These are phyloP conservation scores for Calvatia gigantea DNA, from an alignment of 768 basidiomycete genomes.

Conservation along the genomic window DNA sequence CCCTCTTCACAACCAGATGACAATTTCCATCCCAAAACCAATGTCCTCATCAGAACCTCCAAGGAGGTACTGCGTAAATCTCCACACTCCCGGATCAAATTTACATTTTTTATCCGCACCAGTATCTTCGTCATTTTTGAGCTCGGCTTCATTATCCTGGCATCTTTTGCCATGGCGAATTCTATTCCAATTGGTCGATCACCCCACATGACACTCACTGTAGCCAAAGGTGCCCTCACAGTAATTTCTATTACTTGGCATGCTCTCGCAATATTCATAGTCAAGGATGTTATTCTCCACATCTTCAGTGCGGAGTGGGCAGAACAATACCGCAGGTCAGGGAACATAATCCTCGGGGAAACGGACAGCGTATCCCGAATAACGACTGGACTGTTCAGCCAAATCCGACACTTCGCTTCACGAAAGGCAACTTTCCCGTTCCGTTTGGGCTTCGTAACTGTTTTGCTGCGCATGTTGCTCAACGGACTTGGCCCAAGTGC, in stretches of 20 bases:
- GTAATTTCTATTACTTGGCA: constrained; percentile 3
- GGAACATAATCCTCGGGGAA: background rate
- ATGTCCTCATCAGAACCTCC: background rate
- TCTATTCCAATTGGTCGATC: background rate
- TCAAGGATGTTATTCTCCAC: background rate
- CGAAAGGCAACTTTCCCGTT: background rate
- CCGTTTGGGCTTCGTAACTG: background rate
- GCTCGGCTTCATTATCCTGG: background rate
- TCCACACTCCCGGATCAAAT: no score
- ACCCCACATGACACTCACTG: background rate
- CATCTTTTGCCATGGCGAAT: background rate
- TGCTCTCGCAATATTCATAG: background rate
- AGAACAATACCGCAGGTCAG: background rate
- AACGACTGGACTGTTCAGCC: constrained; percentile 1
- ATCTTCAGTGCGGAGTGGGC: constrained; percentile 10
- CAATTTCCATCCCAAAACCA: background rate
- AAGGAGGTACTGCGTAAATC: background rate
- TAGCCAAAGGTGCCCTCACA: constrained; percentile 6
- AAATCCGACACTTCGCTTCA: background rate
- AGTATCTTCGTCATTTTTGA: background rate
- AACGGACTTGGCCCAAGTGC: constrained; percentile 1
- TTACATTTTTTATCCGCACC: background rate
- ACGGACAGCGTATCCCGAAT: constrained; percentile 7
- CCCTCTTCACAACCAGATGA: background rate
- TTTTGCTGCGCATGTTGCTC: background rate